These are phyloP conservation scores for Penicillium sclerotiorum DNA, from an alignment of 2,329 filamentous ascomycete genomes.

Conservation along the genomic window DNA sequence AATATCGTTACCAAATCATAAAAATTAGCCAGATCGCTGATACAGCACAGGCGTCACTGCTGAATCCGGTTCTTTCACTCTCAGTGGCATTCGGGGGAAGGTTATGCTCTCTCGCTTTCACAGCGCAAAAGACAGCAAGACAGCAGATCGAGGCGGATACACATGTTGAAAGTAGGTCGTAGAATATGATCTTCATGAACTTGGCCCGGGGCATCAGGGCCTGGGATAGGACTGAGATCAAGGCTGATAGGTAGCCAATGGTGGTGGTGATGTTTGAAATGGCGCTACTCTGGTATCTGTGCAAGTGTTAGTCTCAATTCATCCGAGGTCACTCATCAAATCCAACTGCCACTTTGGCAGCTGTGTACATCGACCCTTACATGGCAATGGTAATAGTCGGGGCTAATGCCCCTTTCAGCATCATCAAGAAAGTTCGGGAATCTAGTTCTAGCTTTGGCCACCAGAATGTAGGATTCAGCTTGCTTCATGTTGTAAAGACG, in stretches of 20 bases:
- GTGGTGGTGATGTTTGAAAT: conserved; percentile 46
- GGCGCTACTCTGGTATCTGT: conserved; percentile 56
- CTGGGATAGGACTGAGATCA: conserved; percentile 66
- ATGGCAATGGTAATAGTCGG: conserved; percentile 60
- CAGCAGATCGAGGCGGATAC: conserved; percentile 62
- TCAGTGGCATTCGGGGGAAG: conserved; percentile 36
- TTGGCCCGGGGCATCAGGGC: conserved; percentile 70
- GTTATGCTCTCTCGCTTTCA: conserved; percentile 66
- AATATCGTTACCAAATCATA: conserved; percentile 58
- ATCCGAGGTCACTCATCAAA: background rate
- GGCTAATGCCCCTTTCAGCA: conserved; percentile 57
- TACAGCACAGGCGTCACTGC: conserved; percentile 69
- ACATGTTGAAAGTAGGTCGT: conserved; percentile 60
- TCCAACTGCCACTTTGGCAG: too few species aligned
- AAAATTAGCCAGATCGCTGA: conserved; percentile 70
- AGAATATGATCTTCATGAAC: conserved; percentile 67
- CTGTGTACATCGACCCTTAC: too few species aligned
- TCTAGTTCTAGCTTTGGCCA: conserved; percentile 31
- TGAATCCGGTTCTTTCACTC: conserved; percentile 53
- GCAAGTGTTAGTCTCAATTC: background rate
- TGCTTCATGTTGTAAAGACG: conserved; percentile 1
- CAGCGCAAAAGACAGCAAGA: conserved; percentile 65
- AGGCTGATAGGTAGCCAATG: conserved; percentile 62
- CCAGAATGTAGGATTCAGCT: conserved; percentile 21
- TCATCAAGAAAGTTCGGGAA: conserved; percentile 29